Evolutionary conservation across 208 protist species (phyloP).

Genomic region (Phytomonas sp.): DNA sequence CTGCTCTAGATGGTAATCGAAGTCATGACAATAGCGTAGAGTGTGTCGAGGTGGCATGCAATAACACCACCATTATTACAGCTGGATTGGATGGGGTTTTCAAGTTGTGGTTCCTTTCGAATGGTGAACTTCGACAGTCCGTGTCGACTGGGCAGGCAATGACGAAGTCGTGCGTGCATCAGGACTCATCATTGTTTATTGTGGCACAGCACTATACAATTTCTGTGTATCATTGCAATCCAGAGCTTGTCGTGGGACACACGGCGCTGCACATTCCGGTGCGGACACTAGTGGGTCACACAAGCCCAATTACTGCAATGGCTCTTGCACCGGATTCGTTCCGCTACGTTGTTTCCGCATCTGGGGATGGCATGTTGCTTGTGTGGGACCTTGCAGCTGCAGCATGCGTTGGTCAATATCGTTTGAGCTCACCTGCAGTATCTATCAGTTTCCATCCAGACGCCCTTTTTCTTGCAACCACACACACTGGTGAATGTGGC

Average conservation of each 20-base stretch:
- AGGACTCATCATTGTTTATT: conserved; percentile 59
- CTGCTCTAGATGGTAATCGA: conserved; percentile 18
- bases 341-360: conserved; percentile 66
- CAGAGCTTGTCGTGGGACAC: conserved; percentile 28
- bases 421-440: conserved; percentile 50
- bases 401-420: conserved; percentile 82
- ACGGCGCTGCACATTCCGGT: conserved; percentile 13
- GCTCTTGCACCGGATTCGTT: conserved; percentile 66
- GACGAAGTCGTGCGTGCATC: conserved; percentile 66
- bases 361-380: conserved; percentile 59
- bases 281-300: conserved; percentile 70
- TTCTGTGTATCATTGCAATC: conserved; percentile 72
- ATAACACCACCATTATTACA: conserved; percentile 62
- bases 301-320: conserved; percentile 69
- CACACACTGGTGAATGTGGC: conserved; percentile 76
- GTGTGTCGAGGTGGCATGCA: conserved; percentile 67
- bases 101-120: conserved; percentile 69
- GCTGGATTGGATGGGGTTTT: conserved; percentile 67
- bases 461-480: conserved; percentile 77
- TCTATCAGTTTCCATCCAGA: conserved; percentile 84
- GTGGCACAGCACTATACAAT: conserved; percentile 67
- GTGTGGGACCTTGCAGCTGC: conserved; percentile 80
- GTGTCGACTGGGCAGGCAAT: conserved; percentile 46
- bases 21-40: conserved; percentile 68
- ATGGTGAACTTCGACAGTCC: conserved; percentile 24